A percentile compares a stretch with the other conserved stretches of the same genome.
Evolutionary conservation across 2,329 filamentous ascomycete species (phyloP).

Genomic region (Verticillium nubilum): DNA sequence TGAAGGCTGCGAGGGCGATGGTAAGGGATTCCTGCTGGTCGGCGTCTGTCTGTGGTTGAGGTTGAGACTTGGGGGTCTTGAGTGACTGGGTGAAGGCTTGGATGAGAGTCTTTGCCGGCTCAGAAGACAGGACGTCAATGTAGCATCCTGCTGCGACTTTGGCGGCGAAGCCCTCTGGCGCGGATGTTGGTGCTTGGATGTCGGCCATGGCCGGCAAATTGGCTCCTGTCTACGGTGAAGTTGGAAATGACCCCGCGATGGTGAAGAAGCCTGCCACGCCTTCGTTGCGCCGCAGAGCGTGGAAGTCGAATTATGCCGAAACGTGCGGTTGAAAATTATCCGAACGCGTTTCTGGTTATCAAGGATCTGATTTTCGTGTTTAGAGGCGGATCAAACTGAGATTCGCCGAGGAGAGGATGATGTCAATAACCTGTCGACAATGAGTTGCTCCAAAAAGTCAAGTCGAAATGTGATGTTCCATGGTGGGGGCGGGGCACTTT

Average conservation of each 20-base stretch:
- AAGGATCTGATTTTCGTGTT: background rate
- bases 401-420: background rate
- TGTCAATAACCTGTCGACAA: background rate
- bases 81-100: background rate
- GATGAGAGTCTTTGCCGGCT: background rate
- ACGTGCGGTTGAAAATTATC: background rate
- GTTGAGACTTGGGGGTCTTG: background rate
- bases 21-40: constrained; percentile 26
- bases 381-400: background rate
- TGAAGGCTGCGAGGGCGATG: constrained; percentile 63
- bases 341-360: background rate
- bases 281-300: background rate
- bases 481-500: constrained; percentile 16
- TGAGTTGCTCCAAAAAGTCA: background rate
- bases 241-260: background rate
- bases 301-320: background rate
- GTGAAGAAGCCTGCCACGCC: background rate
- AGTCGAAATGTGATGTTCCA: constrained; percentile 10
- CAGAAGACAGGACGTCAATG: background rate
- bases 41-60: background rate
- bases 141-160: background rate
- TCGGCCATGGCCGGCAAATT: background rate
- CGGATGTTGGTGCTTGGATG: background rate
- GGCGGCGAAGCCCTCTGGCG: background rate
- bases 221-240: too few relatives aligned